Evolutionary conservation across 805 yeast species (phyloP), one percentile per base, ranked within the genome.

Genomic region (Candida wancherniae): DNA sequence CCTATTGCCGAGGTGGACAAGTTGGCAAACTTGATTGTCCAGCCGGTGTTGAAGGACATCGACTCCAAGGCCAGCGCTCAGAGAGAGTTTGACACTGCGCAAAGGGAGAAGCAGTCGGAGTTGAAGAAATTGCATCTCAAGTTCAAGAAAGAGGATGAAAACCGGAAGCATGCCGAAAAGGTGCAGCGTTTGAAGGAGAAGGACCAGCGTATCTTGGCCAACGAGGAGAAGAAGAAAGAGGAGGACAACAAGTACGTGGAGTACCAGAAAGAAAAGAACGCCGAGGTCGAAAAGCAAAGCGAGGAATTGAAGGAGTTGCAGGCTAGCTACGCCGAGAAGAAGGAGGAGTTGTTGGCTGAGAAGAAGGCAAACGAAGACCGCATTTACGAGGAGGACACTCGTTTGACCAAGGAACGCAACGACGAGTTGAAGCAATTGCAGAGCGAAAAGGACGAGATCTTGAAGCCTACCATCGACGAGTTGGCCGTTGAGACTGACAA

Each of bases 1-100:
- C 67, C 83, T 22, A 81, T 72, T 37, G 71, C 67, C 13, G 96
- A 88, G 49, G 74, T 92, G 39, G 81, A 84, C 42, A 71, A 71
- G 30, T 73, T 90, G 63, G 97, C 98, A 13, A 63, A 76, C 38
- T 71, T 77, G 27, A 68, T 84, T 50, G 95, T 92, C 36, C 69
- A 73, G 44, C 98, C 98, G 6, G 87, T 90, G 4, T 64, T 90
- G 48, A 69, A 67, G 22, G 88, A 85, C 55, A 75, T 90, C 48
- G 67, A 73, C 45, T 58, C 67, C 26, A 80, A 83, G 50, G 94
- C 94, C 13, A 67, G 58, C 14, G 71, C 73, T 28, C 90, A 85
- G 59, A 75, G 94, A 62, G 29, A 74, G 61, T 43, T 51, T 56
- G 39, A 55, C 57, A 26, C 50, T 15, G 64, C 61, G 31, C 57